Percentiles rank a stretch among this genome's conserved stretches.
Evolutionary conservation across 2,329 filamentous ascomycete species (phyloP).

Genomic region (Xylariaceae sp.): DNA sequence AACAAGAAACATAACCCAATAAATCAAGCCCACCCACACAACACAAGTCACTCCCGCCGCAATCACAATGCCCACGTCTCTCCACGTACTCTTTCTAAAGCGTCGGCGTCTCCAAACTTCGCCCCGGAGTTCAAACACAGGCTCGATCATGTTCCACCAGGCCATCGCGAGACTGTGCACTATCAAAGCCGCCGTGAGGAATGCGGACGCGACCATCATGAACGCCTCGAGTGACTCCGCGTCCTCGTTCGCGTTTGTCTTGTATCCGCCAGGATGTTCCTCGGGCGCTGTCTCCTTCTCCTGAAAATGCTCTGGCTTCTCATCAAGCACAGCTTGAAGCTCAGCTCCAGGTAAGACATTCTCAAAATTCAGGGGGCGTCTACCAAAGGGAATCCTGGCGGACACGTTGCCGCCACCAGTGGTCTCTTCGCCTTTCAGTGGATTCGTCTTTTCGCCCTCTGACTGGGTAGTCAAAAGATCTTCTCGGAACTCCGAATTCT

Average conservation of each 20-base stretch:
- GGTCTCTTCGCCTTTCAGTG: constrained; percentile 2
- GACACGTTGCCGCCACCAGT: constrained; percentile 19
- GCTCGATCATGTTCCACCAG: constrained; percentile 25
- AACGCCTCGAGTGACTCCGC: background rate
- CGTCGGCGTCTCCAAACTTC: constrained; percentile 24
- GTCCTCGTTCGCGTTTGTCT: background rate
- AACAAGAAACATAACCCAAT: background rate
- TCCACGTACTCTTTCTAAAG: constrained; percentile 22
- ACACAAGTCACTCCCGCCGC: constrained; percentile 20
- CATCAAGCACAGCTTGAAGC: too few species aligned
- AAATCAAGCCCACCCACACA: background rate
- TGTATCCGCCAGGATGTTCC: too few species aligned
- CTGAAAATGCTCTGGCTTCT: background rate
- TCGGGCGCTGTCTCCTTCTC: too few species aligned
- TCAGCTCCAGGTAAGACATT: background rate
- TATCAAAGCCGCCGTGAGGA: constrained; percentile 15
- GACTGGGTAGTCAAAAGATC: background rate
- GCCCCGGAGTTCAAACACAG: constrained; percentile 27
- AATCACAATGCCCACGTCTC: constrained; percentile 22
- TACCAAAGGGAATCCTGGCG: constrained; percentile 24
- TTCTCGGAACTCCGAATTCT: too few species aligned
- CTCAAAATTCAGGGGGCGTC: background rate
- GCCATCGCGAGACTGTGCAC: constrained; percentile 20
- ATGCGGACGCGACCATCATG: constrained; percentile 6
- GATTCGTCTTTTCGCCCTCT: constrained; percentile 3